A percentile compares a stretch with the other conserved stretches of the same genome.
These are phyloP conservation scores for Colletotrichum cordylinicola DNA, from an alignment of 2,329 filamentous ascomycete species.

Conservation along the genomic window DNA sequence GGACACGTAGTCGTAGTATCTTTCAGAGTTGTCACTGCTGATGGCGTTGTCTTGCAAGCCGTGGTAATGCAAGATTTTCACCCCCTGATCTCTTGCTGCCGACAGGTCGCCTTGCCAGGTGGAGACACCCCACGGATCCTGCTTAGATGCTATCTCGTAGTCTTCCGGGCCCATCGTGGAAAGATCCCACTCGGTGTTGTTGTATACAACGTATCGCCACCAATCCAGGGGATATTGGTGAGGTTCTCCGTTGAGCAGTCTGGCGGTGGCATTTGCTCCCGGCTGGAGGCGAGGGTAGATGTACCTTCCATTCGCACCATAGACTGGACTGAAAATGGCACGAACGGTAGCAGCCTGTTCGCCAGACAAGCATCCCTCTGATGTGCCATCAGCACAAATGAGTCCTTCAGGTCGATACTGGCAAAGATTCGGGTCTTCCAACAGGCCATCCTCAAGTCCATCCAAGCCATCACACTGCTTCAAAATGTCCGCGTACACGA, in stretches of 20 bases:
- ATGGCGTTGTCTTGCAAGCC: conserved; percentile 48
- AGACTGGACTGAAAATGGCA: conserved; percentile 34
- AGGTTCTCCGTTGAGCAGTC: background rate
- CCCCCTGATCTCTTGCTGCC: conserved; percentile 41
- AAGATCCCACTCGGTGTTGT: conserved; percentile 22
- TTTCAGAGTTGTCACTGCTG: conserved; percentile 47
- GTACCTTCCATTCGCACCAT: conserved; percentile 26
- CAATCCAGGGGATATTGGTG: conserved; percentile 3
- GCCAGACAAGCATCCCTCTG: conserved; percentile 42
- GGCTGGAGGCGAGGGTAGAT: conserved; percentile 52
- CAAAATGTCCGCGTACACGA: conserved; percentile 39
- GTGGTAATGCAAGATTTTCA: conserved; percentile 54
- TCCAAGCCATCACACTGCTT: conserved; percentile 54
- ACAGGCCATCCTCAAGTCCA: conserved; percentile 51
- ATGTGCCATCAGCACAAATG: conserved; percentile 41
- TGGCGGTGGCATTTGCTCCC: conserved; percentile 38
- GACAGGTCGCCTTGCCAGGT: conserved; percentile 46
- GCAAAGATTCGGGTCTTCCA: conserved; percentile 32
- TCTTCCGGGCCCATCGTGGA: background rate
- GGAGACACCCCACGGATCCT: conserved; percentile 42
- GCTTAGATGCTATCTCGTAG: conserved; percentile 23
- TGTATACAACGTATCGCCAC: conserved; percentile 35
- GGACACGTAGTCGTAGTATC: conserved; percentile 54
- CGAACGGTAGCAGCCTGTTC: conserved; percentile 30
- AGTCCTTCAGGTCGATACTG: conserved; percentile 36